Evolutionary conservation across 1,139 yeast species (phyloP), one percentile per base, ranked within the genome.

Genomic region (Nakaseomyces bracarensis): DNA sequence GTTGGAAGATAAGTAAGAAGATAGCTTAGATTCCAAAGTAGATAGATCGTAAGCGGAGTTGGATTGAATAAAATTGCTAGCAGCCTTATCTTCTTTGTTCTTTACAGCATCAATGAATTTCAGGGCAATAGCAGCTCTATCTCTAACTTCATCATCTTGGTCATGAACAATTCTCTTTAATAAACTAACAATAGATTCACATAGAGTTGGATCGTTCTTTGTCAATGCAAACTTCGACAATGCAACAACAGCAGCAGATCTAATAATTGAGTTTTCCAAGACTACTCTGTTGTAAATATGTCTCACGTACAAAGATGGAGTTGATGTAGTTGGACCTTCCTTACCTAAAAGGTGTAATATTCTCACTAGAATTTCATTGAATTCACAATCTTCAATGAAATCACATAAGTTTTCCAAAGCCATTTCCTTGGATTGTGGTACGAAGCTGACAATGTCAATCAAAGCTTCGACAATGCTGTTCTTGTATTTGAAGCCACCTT

Each of bases 301-400:
- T 69, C 99, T 81, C 49, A 91, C 89, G 64, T 86, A 91, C 59
- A 85, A 73, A 3, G 96, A 83, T 43, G 98, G 96, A 52, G 82
- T 83, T 10, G 81, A 57, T 7, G 96, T 82, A 45, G 73, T 68
- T 54, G 98, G 97, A 49, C 98, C 99, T 65, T 87, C 95, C 50
- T 82, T 85, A 57, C 98, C 98, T 51, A 91, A 74, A 52, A 89
- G 68, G 65, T 87, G 95, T 63, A 91, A 74, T 49, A 91, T 82
- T 62, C 97, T 79, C 25, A 89, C 96, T 27, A 94, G 77, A 48
- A 91, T 77, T 65, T 87, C 96, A 30, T 96, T 84, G 67, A 75
- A 91, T 67, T 91, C 99, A 68, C 97, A 91, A 69, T 91, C 99
- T 67, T 93, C 99, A 54, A 91, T 93, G 59, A 87, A 87, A 64